Conservation (phyloP, 2,329 filamentous ascomycete species). For the Penicillium sp. region DNA sequence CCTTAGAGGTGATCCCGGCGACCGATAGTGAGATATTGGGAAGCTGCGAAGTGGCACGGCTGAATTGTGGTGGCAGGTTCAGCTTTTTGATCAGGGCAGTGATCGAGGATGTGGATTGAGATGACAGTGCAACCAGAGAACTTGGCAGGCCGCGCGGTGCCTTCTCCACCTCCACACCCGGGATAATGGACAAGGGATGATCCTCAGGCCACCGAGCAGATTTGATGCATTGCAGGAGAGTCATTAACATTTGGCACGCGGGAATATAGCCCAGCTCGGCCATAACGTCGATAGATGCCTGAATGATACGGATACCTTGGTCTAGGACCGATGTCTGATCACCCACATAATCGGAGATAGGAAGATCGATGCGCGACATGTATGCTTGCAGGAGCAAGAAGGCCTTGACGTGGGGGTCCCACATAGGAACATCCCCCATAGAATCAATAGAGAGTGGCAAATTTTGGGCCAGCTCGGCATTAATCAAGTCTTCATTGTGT, state of each 20-base stretch:
- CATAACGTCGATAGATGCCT: conserved; percentile 89
- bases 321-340: conserved; percentile 87
- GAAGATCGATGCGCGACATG: conserved; percentile 87
- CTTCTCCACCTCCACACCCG: conserved; percentile 55
- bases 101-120: conserved; percentile 27
- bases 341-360: conserved; percentile 95
- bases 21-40: conserved; percentile 67
- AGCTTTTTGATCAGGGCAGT: conserved; percentile 30
- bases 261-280: conserved; percentile 82
- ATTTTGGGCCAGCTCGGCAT: conserved; percentile 79
- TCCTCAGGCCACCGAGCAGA: conserved; percentile 87
- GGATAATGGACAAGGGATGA: conserved; percentile 72
- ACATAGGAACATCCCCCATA: conserved; percentile 74
- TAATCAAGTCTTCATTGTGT: conserved; percentile 97
- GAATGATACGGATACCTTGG: conserved; percentile 93
- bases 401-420: conserved; percentile 97
- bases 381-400: conserved; percentile 92
- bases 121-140: conserved; percentile 33
- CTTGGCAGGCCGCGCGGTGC: conserved; percentile 27
- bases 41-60: conserved; percentile 62
- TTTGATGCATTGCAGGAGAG: conserved; percentile 86
- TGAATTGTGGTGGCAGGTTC: conserved; percentile 39
- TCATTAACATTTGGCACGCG: conserved; percentile 77
- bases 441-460: conserved; percentile 65
- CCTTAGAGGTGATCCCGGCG: conserved; percentile 58